A percentile compares a stretch with the other conserved stretches of the same genome.
These are phyloP conservation scores for Ensete ventricosum DNA, from an alignment of 176 grass and related monocot species.

Conservation along the genomic window DNA sequence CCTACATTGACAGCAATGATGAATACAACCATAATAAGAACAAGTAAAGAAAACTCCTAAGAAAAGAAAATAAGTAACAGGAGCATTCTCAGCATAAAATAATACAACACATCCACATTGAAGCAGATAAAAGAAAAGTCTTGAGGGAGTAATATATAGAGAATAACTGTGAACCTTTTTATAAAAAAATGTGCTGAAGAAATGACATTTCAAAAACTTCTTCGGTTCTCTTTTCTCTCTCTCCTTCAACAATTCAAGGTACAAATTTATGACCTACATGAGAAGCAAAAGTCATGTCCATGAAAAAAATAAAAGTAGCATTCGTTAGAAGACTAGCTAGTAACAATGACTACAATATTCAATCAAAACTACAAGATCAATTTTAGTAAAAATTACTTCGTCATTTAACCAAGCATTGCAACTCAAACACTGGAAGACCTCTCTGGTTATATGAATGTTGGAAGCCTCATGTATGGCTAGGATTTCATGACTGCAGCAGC, in stretches of 20 bases:
- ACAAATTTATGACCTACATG: constrained; percentile 66
- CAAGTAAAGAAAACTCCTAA: not conserved
- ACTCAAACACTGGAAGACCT: constrained; percentile 59
- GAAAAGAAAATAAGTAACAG: not conserved
- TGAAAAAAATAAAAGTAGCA: constrained; percentile 9
- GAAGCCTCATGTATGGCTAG: constrained; percentile 44
- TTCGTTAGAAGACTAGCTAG: not conserved
- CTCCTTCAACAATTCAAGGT: constrained; percentile 79
- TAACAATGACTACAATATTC: not conserved
- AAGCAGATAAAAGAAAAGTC: not conserved
- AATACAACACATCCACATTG: not conserved
- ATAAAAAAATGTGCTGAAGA: constrained; percentile 79
- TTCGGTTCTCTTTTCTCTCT: constrained; percentile 48
- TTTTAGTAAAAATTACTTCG: constrained; percentile 40
- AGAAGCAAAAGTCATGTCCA: constrained; percentile 4
- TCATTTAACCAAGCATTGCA: constrained; percentile 57
- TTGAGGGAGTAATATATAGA: not conserved
- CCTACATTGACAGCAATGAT: too few species aligned
- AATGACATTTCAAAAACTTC: constrained; percentile 78
- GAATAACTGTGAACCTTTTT: constrained; percentile 39
- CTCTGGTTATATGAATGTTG: constrained; percentile 73
- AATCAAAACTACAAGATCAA: constrained; percentile 4
- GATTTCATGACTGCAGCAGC: constrained; percentile 35
- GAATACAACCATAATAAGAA: not conserved
- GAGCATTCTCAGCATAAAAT: not conserved